Evolutionary conservation across 2,329 filamentous ascomycete species (phyloP).

Genomic region (Macrophomina tecta): DNA sequence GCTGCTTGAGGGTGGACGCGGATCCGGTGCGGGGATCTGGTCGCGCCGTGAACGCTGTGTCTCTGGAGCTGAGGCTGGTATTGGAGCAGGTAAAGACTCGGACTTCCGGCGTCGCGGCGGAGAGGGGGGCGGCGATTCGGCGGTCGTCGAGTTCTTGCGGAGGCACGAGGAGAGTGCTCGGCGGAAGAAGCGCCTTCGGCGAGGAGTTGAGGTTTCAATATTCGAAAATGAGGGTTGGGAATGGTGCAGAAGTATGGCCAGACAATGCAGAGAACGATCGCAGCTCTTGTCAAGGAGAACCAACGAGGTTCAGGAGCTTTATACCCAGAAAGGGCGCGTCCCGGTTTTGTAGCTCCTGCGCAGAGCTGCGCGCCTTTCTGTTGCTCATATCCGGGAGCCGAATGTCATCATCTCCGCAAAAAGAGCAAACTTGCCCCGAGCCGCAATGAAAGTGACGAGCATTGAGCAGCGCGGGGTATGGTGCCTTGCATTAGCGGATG

Average conservation of each 20-base stretch:
- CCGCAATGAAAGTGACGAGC: neutral
- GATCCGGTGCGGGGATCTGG: neutral
- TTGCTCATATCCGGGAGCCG: neutral
- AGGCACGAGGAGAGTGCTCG: neutral
- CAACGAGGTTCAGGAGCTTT: neutral
- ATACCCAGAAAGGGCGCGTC: neutral
- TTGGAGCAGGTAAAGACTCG: neutral
- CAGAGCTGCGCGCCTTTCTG: neutral
- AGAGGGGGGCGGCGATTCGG: neutral
- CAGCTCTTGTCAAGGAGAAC: neutral
- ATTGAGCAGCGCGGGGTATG: conserved; percentile 22
- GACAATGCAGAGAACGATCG: neutral
- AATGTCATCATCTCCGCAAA: neutral
- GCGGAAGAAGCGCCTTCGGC: conserved; percentile 16
- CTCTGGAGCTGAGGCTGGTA: neutral
- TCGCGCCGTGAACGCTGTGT: neutral
- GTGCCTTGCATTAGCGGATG: conserved; percentile 17
- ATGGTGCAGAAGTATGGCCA: neutral
- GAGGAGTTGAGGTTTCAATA: neutral
- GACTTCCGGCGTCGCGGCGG: neutral
- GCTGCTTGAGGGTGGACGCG: neutral
- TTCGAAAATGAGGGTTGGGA: neutral
- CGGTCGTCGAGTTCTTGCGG: neutral
- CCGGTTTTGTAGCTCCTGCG: conserved; percentile 12
- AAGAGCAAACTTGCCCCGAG: conserved; percentile 16